These are phyloP conservation scores for Mycena olivaceomarginata DNA, from an alignment of 768 basidiomycete species.

Conservation along the genomic window DNA sequence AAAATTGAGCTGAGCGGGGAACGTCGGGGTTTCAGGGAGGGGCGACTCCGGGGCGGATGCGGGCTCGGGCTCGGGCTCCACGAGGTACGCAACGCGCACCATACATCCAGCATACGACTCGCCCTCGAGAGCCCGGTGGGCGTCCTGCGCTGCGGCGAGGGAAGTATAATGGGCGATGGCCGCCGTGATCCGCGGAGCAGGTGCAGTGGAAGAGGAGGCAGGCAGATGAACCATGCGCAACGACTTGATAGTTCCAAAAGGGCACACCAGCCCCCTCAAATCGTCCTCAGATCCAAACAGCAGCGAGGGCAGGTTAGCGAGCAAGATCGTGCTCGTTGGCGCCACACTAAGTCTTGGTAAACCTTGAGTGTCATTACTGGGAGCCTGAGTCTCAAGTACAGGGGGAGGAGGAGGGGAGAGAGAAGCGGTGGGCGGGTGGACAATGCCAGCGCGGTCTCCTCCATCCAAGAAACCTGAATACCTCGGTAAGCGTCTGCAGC, in stretches of 20 bases:
- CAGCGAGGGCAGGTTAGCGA: constrained; percentile 43
- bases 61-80: constrained; percentile 35
- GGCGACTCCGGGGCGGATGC: constrained; percentile 35
- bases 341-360: constrained; percentile 55
- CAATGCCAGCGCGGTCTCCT: constrained; percentile 82
- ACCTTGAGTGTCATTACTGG: constrained; percentile 44
- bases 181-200: constrained; percentile 24
- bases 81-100: constrained; percentile 38
- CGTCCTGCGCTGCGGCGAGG: constrained; percentile 40
- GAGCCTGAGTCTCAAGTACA: constrained; percentile 47
- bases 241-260: constrained; percentile 46
- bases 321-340: constrained; percentile 62
- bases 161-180: constrained; percentile 40
- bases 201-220: constrained; percentile 54
- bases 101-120: constrained; percentile 41
- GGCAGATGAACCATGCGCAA: constrained; percentile 82
- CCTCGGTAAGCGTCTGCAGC: constrained; percentile 22
- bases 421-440: constrained; percentile 67
- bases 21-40: constrained; percentile 22
- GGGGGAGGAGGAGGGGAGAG: constrained; percentile 51
- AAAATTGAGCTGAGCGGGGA: constrained; percentile 30
- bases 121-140: constrained; percentile 38
- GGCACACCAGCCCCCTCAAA: constrained; percentile 41
- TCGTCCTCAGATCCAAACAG: constrained; percentile 42
- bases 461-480: constrained; percentile 85